Evolutionary conservation across 192 early-diverging fungal species (phyloP).

Genomic region (Gonapodya prolifera): DNA sequence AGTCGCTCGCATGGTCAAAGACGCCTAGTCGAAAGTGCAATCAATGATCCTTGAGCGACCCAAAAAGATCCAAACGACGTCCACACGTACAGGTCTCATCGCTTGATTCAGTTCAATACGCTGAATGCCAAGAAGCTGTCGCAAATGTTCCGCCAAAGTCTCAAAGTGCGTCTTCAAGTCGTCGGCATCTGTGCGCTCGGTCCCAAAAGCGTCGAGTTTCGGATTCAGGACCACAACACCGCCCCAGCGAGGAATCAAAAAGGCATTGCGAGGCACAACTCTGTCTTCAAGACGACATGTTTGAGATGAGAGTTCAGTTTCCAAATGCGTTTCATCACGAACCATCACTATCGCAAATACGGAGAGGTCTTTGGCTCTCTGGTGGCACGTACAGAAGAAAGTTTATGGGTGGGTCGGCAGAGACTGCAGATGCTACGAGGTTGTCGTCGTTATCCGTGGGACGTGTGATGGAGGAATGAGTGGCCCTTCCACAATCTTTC

Average conservation of each 20-base stretch:
- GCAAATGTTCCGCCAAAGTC: slow-evolving; percentile 66
- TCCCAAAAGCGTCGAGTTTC: background rate
- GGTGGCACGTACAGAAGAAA: slow-evolving; percentile 82
- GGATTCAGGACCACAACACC: slow-evolving; percentile 69
- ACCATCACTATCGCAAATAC: slow-evolving; percentile 39
- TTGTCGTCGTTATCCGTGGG: background rate
- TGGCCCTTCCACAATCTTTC: background rate
- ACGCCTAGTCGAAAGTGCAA: background rate
- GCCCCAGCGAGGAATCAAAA: slow-evolving; percentile 90
- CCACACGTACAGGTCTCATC: background rate
- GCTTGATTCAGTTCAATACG: background rate
- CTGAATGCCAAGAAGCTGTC: slow-evolving; percentile 70
- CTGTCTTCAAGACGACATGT: slow-evolving; percentile 15
- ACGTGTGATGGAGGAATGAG: background rate
- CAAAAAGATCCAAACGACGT: background rate
- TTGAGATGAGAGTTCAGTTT: background rate
- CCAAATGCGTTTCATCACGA: slow-evolving; percentile 9
- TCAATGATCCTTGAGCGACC: background rate
- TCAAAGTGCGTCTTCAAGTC: slow-evolving; percentile 66
- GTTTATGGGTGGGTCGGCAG: slow-evolving; percentile 69
- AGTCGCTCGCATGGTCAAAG: background rate
- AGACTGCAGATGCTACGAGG: slow-evolving; percentile 64
- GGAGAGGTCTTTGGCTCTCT: slow-evolving; percentile 48
- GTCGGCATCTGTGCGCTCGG: slow-evolving; percentile 16
- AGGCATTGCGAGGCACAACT: slow-evolving; percentile 55